Conservation (phyloP, 257 asterid species). For the Salvia hispanica region DNA sequence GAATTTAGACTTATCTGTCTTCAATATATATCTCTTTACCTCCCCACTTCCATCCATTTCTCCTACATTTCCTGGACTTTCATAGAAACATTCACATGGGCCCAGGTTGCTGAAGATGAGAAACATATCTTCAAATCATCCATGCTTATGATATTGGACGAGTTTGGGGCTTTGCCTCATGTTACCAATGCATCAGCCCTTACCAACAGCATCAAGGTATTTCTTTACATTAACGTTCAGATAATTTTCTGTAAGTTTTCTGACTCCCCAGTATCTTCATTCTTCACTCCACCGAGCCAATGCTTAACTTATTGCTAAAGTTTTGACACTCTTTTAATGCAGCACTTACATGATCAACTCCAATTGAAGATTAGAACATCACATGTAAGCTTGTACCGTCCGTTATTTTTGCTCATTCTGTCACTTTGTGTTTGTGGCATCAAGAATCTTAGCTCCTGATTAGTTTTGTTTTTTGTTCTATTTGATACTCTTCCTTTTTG, state of each 20-base stretch:
- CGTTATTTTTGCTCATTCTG: slow-evolving; percentile 14
- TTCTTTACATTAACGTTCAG: neutral
- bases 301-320: slow-evolving; percentile 10
- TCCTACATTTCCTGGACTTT: slow-evolving; percentile 22
- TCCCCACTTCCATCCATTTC: slow-evolving; percentile 20
- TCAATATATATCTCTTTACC: neutral
- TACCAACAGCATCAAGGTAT: slow-evolving; percentile 76
- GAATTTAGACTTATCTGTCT: neutral
- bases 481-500: slow-evolving; percentile 18
- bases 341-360: slow-evolving; percentile 87
- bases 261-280: neutral
- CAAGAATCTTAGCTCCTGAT: slow-evolving; percentile 4
- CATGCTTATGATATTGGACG: slow-evolving; percentile 72
- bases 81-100: slow-evolving; percentile 31
- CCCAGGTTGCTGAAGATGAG: slow-evolving; percentile 83
- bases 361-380: slow-evolving; percentile 85
- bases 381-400: slow-evolving; percentile 64
- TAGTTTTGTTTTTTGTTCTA: slow-evolving; percentile 1
- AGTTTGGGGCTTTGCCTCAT: slow-evolving; percentile 83
- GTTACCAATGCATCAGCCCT: slow-evolving; percentile 81
- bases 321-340: slow-evolving; percentile 38
- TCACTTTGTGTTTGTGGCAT: slow-evolving; percentile 6
- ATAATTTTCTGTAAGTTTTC: neutral
- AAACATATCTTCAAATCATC: slow-evolving; percentile 71
- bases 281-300: slow-evolving; percentile 16